Evolutionary conservation across 2,329 filamentous ascomycete genomes (phyloP), one percentile per base, ranked within the genome.

Genomic region (Cladobotryum mycophilum): DNA sequence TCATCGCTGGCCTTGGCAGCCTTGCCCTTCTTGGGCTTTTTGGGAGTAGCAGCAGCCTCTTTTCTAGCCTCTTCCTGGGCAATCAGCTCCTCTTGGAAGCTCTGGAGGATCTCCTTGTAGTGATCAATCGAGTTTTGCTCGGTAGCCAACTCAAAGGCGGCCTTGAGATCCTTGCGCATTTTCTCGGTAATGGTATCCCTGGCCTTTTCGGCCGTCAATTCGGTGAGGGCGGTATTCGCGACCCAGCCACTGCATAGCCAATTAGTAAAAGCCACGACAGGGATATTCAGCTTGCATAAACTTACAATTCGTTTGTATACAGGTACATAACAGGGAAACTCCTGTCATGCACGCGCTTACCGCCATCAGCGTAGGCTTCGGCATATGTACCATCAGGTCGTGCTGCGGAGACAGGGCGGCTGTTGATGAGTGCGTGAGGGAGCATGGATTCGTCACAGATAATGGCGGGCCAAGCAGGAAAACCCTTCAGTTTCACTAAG

Each of bases 291-390:
- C 17, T 30, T 40, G 36, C 15, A 17, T 12, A 25, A 25, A 82
- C 92, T 82, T 74, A 99, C 93, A 99, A 97, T 77, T 97, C 92
- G 63, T 97, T 96, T 36, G 91, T 96, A 56, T 82, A 78, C 46
- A 97, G 74, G 67, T 96, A 97, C 92, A 97, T 96, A 64, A 97
- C 84, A 5, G 92, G 89, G 66, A 90, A 97, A 30, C 87, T 90
- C 56, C 92, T 82, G 69, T 96, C 90, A 55, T 85, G 81, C 40
- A 81, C 84, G 58, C 90, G 87, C 75, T 93, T 93, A 61, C 88
- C 92, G 54, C 87, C 91, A 61, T 96, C 90, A 38, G 84, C 82
- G 64, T 88, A 96, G 57, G 92, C 88, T 53, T 90, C 88, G 48
- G 88, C 84, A 67, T 93, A 96, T 38, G 86, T 87, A 52, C 92